Percentiles rank a stretch among this genome's conserved stretches.
Conservation (phyloP, 257 asterid genomes). For the Fraxinus americana region DNA sequence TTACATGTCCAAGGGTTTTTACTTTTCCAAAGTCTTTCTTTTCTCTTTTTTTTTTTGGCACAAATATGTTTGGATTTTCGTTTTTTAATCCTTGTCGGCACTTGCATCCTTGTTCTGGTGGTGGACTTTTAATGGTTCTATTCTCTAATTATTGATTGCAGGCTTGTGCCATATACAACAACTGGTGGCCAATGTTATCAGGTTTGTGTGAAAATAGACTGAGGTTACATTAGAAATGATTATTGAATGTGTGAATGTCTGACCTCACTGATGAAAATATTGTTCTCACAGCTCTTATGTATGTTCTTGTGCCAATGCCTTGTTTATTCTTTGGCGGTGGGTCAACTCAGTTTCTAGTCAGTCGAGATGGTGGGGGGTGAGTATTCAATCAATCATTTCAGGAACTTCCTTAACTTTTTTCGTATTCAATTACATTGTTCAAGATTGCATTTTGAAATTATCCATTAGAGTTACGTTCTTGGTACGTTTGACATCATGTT, state of each 20-base stretch:
- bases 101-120: too few species aligned
- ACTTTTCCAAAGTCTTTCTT: not conserved
- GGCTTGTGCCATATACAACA: slow-evolving; percentile 93
- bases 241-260: slow-evolving; percentile 18
- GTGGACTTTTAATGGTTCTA: slow-evolving; percentile 11
- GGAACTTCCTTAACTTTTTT: slow-evolving; percentile 5
- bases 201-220: slow-evolving; percentile 46
- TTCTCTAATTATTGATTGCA: slow-evolving; percentile 34
- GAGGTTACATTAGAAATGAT: not conserved
- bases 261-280: slow-evolving; percentile 7
- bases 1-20: not conserved
- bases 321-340: slow-evolving; percentile 98
- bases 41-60: not conserved
- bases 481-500: slow-evolving; percentile 5
- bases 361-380: slow-evolving; percentile 98
- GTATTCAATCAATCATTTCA: slow-evolving; percentile 29
- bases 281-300: slow-evolving; percentile 83
- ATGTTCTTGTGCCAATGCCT: slow-evolving; percentile 97
- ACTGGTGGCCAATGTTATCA: slow-evolving; percentile 99
- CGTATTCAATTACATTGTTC: not conserved
- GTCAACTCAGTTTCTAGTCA: slow-evolving; percentile 82
- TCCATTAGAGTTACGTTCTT: not conserved
- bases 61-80: not conserved
- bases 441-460: not conserved
- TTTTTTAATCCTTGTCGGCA: too few species aligned